These are phyloP conservation scores for Candida schatavii DNA, from an alignment of 805 yeast species.

Conservation along the genomic window DNA sequence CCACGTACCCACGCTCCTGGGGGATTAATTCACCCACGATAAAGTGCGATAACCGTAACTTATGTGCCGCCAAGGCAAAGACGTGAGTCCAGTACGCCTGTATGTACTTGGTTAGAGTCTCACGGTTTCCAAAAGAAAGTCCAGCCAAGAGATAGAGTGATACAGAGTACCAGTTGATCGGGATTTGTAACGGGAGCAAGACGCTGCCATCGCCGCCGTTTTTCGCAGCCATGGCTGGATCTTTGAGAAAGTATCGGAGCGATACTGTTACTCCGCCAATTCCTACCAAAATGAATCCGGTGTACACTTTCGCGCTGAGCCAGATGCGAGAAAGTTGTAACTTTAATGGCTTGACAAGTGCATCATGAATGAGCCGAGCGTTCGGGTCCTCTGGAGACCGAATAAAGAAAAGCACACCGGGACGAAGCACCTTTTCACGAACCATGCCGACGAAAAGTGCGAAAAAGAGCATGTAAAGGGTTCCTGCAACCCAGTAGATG, in stretches of 20 bases:
- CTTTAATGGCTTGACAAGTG: conserved; percentile 70
- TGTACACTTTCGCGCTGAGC: conserved; percentile 72
- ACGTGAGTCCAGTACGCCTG: conserved; percentile 60
- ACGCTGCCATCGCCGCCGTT: conserved; percentile 12
- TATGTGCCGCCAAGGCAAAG: conserved; percentile 52
- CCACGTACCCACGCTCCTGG: conserved; percentile 66
- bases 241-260: conserved; percentile 21
- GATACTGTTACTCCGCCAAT: conserved; percentile 66
- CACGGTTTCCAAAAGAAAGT: conserved; percentile 1
- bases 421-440: conserved; percentile 67
- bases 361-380: conserved; percentile 81
- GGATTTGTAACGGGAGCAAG: conserved; percentile 26
- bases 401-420: conserved; percentile 88
- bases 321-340: conserved; percentile 72
- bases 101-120: conserved; percentile 28
- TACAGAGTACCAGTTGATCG: conserved; percentile 5
- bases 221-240: neutral
- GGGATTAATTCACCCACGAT: conserved; percentile 60
- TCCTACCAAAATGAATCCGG: conserved; percentile 68
- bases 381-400: conserved; percentile 94
- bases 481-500: conserved; percentile 68
- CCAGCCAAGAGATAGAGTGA: conserved; percentile 6
- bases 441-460: conserved; percentile 86
- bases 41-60: conserved; percentile 77
- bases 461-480: conserved; percentile 81